Evolutionary conservation across 495 filamentous ascomycete species (phyloP).

Genomic region (Hyaloscypha variabilis): DNA sequence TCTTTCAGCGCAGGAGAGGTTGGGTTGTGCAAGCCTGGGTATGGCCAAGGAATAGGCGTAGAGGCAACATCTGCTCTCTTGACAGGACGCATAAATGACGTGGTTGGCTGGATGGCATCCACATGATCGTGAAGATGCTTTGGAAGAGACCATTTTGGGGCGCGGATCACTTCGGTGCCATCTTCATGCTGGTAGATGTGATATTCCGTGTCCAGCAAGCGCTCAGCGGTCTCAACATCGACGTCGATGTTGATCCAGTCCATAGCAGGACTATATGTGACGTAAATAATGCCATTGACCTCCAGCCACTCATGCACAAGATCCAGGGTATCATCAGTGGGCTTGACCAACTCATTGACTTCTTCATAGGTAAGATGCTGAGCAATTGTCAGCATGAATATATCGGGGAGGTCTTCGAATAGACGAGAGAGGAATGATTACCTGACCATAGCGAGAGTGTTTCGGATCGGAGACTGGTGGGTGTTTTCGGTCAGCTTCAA

Average conservation of each 20-base stretch:
- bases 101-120: conserved; percentile 68
- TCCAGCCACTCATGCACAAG: conserved; percentile 50
- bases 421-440: conserved; percentile 34
- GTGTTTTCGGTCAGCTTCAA: conserved; percentile 1
- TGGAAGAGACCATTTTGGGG: conserved; percentile 55
- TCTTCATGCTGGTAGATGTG: conserved; percentile 54
- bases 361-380: conserved; percentile 48
- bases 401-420: conserved; percentile 20
- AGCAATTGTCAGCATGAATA: conserved; percentile 38
- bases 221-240: conserved; percentile 54
- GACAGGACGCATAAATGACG: conserved; percentile 53
- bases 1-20: conserved; percentile 4
- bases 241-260: conserved; percentile 56
- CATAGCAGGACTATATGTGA: conserved; percentile 49
- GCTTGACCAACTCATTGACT: conserved; percentile 32
- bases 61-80: conserved; percentile 12
- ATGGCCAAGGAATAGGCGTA: conserved; percentile 10
- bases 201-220: conserved; percentile 60
- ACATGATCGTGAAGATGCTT: conserved; percentile 58
- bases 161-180: conserved; percentile 37
- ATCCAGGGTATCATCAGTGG: conserved; percentile 43
- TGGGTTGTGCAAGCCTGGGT: not conserved
- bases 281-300: conserved; percentile 47
- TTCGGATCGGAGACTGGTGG: conserved; percentile 40
- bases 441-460: conserved; percentile 45